Base-by-base conservation (phyloP, 2,329 filamentous ascomycete genomes). In the Colletotrichum coccodes region DNA sequence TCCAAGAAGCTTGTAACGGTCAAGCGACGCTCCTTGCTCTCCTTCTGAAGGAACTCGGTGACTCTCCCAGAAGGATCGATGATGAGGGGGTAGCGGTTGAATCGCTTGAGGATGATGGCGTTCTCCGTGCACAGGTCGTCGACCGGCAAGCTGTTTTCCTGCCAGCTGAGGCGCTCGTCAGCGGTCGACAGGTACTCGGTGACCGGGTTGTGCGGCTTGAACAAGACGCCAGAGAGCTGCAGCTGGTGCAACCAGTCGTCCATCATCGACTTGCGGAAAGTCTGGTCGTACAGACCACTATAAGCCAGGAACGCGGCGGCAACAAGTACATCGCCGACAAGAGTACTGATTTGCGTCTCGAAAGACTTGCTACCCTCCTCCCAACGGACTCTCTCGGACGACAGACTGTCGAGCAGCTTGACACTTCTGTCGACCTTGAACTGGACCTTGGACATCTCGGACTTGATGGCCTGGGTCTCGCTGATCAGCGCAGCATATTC, bases 51-150 rank as follows among this genome's bases (percentile, higher is more conserved):
- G 84, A 98, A 99, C 75, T 99, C 96, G 0, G 94, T 96, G 26
- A 95, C 94, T 72, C 96, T 90, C 47, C 96, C 96, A 16, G 96
- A 98, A 1, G 97, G 97, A 80, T 99, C 96, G 78, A 99, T 97
- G 80, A 99, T 98, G 70, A 99, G 89, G 50, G 97, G 96, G 79
- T 99, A 99, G 72, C 96, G 90, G 84, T 99, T 99, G 90, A 98
- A 99, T 67, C 96, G 91, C 85, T 98, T 94, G 70, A 99, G 89
- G 73, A 99, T 92, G 76, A 99, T 98, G 50, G 97, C 96, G 76
- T 99, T 99, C 81, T 99, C 96, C 0, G 96, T 99, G 86, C 96
- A 99, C 46, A 99, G 88, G 77, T 99, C 96, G 78, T 99, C 96
- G 5, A 98, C 95, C 2, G 97, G 96, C 57, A 99, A 84, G 18